Evolutionary conservation across 2,329 filamentous ascomycete genomes (phyloP).

Genomic region (Trichoderma brevicompactum): DNA sequence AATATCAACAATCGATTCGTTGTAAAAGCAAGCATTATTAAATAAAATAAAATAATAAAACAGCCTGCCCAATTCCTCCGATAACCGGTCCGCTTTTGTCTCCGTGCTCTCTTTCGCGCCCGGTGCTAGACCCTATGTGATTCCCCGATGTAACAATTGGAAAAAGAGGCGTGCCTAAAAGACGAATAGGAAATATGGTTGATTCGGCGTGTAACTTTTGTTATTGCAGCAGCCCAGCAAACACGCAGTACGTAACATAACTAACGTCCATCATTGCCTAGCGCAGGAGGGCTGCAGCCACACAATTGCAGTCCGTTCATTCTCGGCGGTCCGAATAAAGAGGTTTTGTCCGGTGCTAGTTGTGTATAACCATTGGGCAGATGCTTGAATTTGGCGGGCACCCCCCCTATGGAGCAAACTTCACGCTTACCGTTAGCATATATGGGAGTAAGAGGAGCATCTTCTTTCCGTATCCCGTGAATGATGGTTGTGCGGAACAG

Average conservation of each 20-base stretch:
- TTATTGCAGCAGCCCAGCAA: too few species aligned
- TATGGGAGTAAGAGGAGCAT: too few species aligned
- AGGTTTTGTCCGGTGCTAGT: too few species aligned
- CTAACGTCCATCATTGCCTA: too few species aligned
- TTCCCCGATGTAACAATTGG: slow-evolving; percentile 1
- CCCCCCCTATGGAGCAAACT: too few species aligned
- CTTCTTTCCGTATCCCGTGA: too few species aligned
- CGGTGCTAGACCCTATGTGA: background rate
- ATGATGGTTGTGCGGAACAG: background rate
- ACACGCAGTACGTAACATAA: too few species aligned
- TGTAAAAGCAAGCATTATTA: background rate
- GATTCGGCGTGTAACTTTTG: background rate
- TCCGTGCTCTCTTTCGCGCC: background rate
- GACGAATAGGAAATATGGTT: background rate
- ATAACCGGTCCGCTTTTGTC: slow-evolving; percentile 1
- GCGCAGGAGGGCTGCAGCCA: too few species aligned
- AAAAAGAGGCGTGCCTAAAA: background rate
- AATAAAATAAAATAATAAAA: too few species aligned
- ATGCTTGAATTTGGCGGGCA: too few species aligned
- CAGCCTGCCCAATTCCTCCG: background rate
- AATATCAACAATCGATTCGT: background rate
- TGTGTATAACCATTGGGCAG: background rate
- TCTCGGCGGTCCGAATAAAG: too few species aligned
- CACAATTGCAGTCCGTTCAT: background rate
- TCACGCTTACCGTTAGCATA: too few species aligned